These are phyloP conservation scores for Candida neerlandica DNA, from an alignment of 1,139 yeast genomes.

Conservation along the genomic window DNA sequence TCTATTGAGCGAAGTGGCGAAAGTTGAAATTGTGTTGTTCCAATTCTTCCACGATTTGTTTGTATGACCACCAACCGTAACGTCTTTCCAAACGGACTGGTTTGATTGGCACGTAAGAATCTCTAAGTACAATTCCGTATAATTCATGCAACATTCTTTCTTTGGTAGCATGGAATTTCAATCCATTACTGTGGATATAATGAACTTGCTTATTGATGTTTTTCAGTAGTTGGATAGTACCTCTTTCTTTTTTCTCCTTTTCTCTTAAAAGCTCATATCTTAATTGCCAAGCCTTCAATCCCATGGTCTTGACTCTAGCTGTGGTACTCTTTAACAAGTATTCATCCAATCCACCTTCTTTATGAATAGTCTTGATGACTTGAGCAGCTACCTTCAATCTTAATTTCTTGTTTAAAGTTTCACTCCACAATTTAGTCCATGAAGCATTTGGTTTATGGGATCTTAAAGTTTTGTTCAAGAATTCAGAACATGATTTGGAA, in stretches of 20 bases:
- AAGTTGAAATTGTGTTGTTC: constrained; percentile 39
- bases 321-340: constrained; percentile 84
- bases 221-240: constrained; percentile 18
- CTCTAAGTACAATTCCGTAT: constrained; percentile 53
- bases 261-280: constrained; percentile 67
- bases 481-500: constrained; percentile 79
- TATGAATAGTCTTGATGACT: constrained; percentile 81
- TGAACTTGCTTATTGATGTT: constrained; percentile 45
- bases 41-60: constrained; percentile 45
- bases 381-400: constrained; percentile 72
- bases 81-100: constrained; percentile 16
- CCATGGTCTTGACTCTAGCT: constrained; percentile 88
- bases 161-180: constrained; percentile 61
- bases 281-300: constrained; percentile 88
- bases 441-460: constrained; percentile 83
- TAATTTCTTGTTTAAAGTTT: constrained; percentile 59
- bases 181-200: constrained; percentile 50
- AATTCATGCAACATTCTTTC: constrained; percentile 58
- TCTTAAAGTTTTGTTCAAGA: constrained; percentile 72
- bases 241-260: constrained; percentile 25
- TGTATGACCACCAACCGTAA: constrained; percentile 41
- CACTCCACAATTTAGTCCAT: constrained; percentile 80
- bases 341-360: constrained; percentile 92
- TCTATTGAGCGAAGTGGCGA: constrained; percentile 23
- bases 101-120: constrained; percentile 46